phyloP scores from a whole-genome alignment of 768 basidiomycete species.

The Lentinula guzmanii region DNA sequence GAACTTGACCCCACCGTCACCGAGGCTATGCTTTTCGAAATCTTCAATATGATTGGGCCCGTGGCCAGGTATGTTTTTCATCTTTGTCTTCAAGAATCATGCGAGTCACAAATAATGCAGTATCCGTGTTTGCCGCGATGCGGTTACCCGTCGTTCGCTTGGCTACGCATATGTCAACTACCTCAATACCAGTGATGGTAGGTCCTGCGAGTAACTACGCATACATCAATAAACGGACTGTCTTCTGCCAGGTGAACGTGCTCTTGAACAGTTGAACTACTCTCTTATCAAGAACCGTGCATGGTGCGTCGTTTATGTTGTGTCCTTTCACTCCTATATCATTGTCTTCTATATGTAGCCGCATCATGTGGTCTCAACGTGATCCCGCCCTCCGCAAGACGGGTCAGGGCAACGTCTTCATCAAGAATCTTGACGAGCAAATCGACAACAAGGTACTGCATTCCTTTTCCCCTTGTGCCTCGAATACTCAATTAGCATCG shows the following conservation, averaged over 20 bases:
- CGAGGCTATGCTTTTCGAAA: conserved; percentile 99
- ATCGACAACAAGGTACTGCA: conserved; percentile 89
- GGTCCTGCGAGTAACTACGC: conserved; percentile 15
- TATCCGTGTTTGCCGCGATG: conserved; percentile 99
- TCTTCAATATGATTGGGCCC: conserved; percentile 99
- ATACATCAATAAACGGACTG: conserved; percentile 6
- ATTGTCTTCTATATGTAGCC: conserved; percentile 40
- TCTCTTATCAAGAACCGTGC: conserved; percentile 97
- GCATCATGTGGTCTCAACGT: conserved; percentile 99
- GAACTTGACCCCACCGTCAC: conserved; percentile 98
- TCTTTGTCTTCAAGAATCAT: conserved; percentile 4
- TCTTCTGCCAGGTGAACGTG: conserved; percentile 73
- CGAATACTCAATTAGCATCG: not conserved
- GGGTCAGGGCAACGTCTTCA: conserved; percentile 99
- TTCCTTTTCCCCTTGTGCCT: not conserved
- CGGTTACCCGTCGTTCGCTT: conserved; percentile 98
- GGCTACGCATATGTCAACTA: conserved; percentile 99
- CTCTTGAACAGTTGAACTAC: conserved; percentile 98
- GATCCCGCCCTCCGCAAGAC: conserved; percentile 99
- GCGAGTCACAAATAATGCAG: conserved; percentile 29
- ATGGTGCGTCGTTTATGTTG: conserved; percentile 51
- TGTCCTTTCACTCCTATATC: not conserved
- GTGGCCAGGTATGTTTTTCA: conserved; percentile 75
- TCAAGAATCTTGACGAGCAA: conserved; percentile 96
- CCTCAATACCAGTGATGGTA: conserved; percentile 90